Evolutionary conservation across 2,329 filamentous ascomycete species (phyloP).

Genomic region (Fusarium sulawesiense): DNA sequence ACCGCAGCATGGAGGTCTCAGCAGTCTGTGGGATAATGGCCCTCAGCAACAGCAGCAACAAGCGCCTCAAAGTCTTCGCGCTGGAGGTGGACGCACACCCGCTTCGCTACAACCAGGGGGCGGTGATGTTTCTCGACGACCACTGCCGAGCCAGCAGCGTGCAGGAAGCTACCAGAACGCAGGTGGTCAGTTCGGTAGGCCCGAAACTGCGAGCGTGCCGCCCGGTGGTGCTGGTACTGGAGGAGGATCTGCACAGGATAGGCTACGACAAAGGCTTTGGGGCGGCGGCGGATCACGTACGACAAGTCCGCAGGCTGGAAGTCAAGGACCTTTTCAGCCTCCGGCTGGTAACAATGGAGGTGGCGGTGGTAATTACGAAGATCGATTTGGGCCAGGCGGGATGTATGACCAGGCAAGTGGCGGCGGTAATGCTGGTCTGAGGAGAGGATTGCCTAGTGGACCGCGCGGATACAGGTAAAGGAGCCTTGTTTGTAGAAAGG

Average conservation of each 20-base stretch:
- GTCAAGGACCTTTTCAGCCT: constrained; percentile 61
- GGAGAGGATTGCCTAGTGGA: constrained; percentile 59
- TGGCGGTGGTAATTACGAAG: constrained; percentile 56
- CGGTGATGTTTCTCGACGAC: constrained; percentile 52
- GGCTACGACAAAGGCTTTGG: constrained; percentile 83
- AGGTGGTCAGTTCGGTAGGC: constrained; percentile 23
- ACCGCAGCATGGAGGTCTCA: constrained; percentile 55
- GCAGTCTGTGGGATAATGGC: constrained; percentile 69
- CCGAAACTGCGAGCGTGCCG: constrained; percentile 44
- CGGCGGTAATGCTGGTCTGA: constrained; percentile 44
- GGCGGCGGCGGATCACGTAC: constrained; percentile 68
- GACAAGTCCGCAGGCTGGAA: constrained; percentile 60
- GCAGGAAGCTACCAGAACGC: constrained; percentile 75
- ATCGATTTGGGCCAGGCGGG: constrained; percentile 59
- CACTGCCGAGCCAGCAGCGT: constrained; percentile 54
- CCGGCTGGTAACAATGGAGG: constrained; percentile 50
- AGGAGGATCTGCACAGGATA: constrained; percentile 76
- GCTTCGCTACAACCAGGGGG: constrained; percentile 45
- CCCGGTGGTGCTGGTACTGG: constrained; percentile 46
- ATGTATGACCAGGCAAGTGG: constrained; percentile 57
- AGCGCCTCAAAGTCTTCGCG: constrained; percentile 58
- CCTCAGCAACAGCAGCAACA: constrained; percentile 47
- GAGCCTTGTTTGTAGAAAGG: background rate
- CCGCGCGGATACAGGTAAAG: constrained; percentile 55
- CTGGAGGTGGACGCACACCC: constrained; percentile 53